Conservation (phyloP, 2,329 filamentous ascomycete genomes). For the Camillea tinctor region DNA sequence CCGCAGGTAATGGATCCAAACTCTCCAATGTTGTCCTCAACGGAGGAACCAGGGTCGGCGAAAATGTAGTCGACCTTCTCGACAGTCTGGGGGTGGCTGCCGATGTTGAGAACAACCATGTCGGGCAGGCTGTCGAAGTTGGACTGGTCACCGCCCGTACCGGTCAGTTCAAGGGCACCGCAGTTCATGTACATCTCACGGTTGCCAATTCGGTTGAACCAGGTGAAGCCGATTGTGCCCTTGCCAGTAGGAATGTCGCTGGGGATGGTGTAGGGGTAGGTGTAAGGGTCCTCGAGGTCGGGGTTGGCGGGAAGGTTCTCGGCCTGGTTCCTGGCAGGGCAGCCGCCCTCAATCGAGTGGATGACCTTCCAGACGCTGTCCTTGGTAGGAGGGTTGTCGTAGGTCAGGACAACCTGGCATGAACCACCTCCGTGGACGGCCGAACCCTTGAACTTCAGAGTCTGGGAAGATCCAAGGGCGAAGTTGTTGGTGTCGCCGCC, state of each 20-base stretch:
- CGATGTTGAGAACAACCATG: conserved; percentile 74
- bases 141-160: conserved; percentile 45
- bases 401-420: conserved; percentile 85
- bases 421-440: conserved; percentile 89
- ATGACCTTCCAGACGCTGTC: conserved; percentile 82
- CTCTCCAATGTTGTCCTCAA: conserved; percentile 47
- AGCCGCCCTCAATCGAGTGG: conserved; percentile 82
- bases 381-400: conserved; percentile 66
- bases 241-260: conserved; percentile 69
- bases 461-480: conserved; percentile 59
- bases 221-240: conserved; percentile 85
- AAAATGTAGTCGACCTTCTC: conserved; percentile 61
- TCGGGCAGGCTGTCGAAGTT: conserved; percentile 64
- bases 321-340: conserved; percentile 58
- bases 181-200: conserved; percentile 99
- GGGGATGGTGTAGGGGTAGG: conserved; percentile 72
- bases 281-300: conserved; percentile 44
- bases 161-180: conserved; percentile 67
- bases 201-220: conserved; percentile 92
- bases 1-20: conserved; percentile 34
- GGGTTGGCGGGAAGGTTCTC: conserved; percentile 59
- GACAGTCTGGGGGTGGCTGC: conserved; percentile 22
- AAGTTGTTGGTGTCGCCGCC: conserved; percentile 56
- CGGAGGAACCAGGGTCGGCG: conserved; percentile 62
- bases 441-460: conserved; percentile 64